Conservation (phyloP, 345 rosid species). For the Aquilaria yunnanensis region DNA sequence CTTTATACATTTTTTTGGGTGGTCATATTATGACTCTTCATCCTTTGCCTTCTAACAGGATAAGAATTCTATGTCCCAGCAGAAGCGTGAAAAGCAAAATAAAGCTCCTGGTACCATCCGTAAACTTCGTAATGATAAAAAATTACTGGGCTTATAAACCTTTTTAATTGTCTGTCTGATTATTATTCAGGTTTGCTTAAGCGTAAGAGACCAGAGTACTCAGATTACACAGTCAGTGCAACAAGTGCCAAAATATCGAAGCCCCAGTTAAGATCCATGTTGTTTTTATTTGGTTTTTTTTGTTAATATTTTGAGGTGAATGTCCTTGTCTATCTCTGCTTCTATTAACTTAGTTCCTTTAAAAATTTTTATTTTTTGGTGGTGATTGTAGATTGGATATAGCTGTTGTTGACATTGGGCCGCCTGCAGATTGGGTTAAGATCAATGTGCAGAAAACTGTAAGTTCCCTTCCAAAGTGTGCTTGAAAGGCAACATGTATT, state of each 20-base stretch:
- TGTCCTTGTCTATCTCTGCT: not conserved
- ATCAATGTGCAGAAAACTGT: constrained; percentile 63
- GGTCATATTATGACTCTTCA: not conserved
- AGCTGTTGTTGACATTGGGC: constrained; percentile 48
- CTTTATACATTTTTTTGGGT: not conserved
- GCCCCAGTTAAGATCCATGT: constrained; percentile 49
- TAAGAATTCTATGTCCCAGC: constrained; percentile 31
- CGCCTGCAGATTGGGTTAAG: constrained; percentile 76
- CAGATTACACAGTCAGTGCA: constrained; percentile 43
- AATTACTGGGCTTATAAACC: no score
- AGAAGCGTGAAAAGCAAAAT: constrained; percentile 55
- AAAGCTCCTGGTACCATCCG: constrained; percentile 49
- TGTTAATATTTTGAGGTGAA: no score
- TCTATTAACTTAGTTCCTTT: not conserved
- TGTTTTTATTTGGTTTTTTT: not conserved
- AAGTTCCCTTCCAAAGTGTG: constrained; percentile 18
- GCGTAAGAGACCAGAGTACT: constrained; percentile 57
- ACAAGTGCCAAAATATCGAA: constrained; percentile 41
- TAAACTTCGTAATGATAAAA: not conserved
- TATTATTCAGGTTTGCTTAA: constrained; percentile 53
- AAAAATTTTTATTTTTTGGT: not conserved
- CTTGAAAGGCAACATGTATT: constrained; percentile 1
- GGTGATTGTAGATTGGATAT: constrained; percentile 34
- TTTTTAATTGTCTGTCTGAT: no score
- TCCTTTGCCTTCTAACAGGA: constrained; percentile 28